Conservation (phyloP, 2,329 filamentous ascomycete genomes). For the Sphaerulina vaccinii region DNA sequence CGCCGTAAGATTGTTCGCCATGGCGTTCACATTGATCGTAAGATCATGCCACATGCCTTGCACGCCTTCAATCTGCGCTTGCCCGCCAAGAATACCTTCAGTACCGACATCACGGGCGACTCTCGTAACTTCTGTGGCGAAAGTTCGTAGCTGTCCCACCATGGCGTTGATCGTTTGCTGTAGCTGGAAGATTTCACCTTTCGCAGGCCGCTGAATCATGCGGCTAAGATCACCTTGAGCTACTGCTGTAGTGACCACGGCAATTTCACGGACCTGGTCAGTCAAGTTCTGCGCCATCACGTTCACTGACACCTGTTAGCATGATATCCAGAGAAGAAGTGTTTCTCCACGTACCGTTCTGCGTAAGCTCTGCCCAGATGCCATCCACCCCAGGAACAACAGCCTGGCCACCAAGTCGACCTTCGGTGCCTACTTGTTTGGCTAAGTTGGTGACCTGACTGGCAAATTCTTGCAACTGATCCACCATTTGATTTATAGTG, state of each 20-base stretch:
- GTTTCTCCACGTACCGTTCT: slow-evolving; percentile 46
- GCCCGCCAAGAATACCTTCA: slow-evolving; percentile 62
- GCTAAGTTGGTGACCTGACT: slow-evolving; percentile 94
- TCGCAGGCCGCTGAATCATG: slow-evolving; percentile 91
- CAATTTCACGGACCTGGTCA: slow-evolving; percentile 96
- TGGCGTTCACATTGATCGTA: slow-evolving; percentile 56
- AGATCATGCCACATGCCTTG: slow-evolving; percentile 67
- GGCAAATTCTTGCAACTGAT: slow-evolving; percentile 93
- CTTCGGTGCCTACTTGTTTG: slow-evolving; percentile 93
- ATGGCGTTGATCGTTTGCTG: slow-evolving; percentile 81
- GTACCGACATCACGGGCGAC: slow-evolving; percentile 65
- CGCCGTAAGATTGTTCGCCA: slow-evolving; percentile 54
- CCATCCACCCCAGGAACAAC: slow-evolving; percentile 91
- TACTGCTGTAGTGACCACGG: slow-evolving; percentile 92
- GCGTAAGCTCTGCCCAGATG: slow-evolving; percentile 93
- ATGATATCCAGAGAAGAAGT: background rate
- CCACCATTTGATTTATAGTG: slow-evolving; percentile 99
- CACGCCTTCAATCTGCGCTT: slow-evolving; percentile 64
- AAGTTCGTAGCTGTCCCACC: slow-evolving; percentile 65
- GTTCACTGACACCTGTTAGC: slow-evolving; percentile 63
- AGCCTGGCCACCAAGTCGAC: slow-evolving; percentile 88
- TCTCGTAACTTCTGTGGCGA: slow-evolving; percentile 64
- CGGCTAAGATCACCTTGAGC: slow-evolving; percentile 91
- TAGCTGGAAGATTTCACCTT: slow-evolving; percentile 89
- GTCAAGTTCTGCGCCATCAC: slow-evolving; percentile 98